Evolutionary conservation across 2,329 filamentous ascomycete genomes (phyloP).

Genomic region (Epichloe aotearoae): DNA sequence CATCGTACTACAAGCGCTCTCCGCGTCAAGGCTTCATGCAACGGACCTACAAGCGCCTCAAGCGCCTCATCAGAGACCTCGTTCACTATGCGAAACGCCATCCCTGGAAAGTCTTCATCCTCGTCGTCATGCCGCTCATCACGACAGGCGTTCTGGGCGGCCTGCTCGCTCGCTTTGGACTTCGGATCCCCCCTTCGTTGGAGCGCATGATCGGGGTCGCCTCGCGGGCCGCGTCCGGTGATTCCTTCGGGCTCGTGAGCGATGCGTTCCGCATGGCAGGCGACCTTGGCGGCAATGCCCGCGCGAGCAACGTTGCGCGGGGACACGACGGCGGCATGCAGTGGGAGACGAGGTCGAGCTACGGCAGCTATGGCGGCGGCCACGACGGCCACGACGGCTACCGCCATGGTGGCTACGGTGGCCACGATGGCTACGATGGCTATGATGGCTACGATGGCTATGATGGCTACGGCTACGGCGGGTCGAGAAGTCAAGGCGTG

Average conservation of each 20-base stretch:
- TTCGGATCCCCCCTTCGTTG: constrained; percentile 56
- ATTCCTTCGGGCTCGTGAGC: constrained; percentile 35
- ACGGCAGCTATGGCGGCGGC: constrained; percentile 9
- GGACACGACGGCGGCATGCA: constrained; percentile 20
- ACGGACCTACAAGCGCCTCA: constrained; percentile 61
- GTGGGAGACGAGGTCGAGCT: constrained; percentile 23
- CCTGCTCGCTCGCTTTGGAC: constrained; percentile 64
- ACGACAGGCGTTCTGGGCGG: constrained; percentile 71
- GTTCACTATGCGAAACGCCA: constrained; percentile 70
- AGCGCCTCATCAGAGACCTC: constrained; percentile 67
- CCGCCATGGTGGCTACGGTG: constrained; percentile 14
- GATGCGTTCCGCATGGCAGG: constrained; percentile 43
- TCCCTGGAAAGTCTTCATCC: constrained; percentile 75
- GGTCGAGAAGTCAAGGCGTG: constrained; percentile 15
- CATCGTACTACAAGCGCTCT: constrained; percentile 65
- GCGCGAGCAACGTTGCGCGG: constrained; percentile 18
- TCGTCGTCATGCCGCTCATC: constrained; percentile 77
- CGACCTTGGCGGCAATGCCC: constrained; percentile 14
- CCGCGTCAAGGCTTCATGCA: constrained; percentile 69
- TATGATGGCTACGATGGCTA: constrained; percentile 15
- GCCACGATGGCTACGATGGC: constrained; percentile 8
- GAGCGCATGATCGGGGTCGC: constrained; percentile 45
- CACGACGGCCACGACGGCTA: not conserved
- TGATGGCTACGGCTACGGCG: constrained; percentile 4
- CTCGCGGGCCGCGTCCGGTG: constrained; percentile 33